phyloP scores from a whole-genome alignment of 192 early-diverging fungal species.

The Chytriomyces sp. region DNA sequence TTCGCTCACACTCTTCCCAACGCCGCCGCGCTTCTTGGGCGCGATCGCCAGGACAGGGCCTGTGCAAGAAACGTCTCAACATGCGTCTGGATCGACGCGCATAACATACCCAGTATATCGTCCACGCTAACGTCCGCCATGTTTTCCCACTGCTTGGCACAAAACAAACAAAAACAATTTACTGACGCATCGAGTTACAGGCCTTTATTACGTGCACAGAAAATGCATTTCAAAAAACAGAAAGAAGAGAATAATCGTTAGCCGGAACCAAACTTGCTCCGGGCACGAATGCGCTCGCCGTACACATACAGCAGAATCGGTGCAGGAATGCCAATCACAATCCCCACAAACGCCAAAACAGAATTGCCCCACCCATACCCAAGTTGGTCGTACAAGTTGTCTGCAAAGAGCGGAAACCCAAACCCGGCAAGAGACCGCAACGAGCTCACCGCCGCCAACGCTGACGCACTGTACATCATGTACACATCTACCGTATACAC shows the following conservation, averaged over 20 bases:
- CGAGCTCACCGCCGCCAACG: neutral
- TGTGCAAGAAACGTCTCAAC: too few relatives aligned
- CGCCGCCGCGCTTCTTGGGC: too few relatives aligned
- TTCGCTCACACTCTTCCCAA: too few relatives aligned
- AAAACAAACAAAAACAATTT: too few relatives aligned
- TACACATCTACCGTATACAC: neutral
- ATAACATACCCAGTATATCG: too few relatives aligned
- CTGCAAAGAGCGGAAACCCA: constrained; percentile 12
- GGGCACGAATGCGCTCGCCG: constrained; percentile 3
- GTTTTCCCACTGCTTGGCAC: too few relatives aligned
- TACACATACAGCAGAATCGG: constrained; percentile 20
- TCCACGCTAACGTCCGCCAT: too few relatives aligned
- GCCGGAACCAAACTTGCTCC: neutral
- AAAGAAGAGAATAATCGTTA: neutral
- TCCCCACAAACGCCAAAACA: neutral
- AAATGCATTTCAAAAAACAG: too few relatives aligned
- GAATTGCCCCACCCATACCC: constrained; percentile 19
- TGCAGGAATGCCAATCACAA: neutral
- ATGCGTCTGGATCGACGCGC: too few relatives aligned
- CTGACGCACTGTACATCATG: neutral
- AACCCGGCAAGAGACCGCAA: neutral
- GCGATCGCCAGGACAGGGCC: too few relatives aligned
- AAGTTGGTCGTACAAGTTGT: neutral
- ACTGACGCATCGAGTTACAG: too few relatives aligned
- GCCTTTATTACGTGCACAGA: too few relatives aligned